Evolutionary conservation across 1,139 yeast genomes (phyloP).

Genomic region (Debaryomyces sp.): DNA sequence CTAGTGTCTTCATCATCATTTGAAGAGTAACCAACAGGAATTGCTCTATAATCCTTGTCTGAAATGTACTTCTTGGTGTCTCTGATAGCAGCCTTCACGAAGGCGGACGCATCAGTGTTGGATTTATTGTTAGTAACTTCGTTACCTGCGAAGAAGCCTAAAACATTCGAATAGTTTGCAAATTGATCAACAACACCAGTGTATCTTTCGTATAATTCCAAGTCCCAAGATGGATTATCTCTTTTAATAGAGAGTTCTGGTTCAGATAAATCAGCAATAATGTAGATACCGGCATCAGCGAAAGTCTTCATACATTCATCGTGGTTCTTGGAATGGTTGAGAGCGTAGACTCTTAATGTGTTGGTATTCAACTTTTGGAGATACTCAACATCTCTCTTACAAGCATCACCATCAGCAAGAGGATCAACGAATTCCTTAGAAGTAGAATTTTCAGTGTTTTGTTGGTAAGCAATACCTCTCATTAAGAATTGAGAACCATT

Average conservation of each 20-base stretch:
- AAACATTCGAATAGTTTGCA: slow-evolving; percentile 75
- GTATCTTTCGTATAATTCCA: slow-evolving; percentile 68
- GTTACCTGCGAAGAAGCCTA: slow-evolving; percentile 94
- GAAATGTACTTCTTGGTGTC: slow-evolving; percentile 84
- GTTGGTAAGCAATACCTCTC: slow-evolving; percentile 78
- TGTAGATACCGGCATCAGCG: slow-evolving; percentile 86
- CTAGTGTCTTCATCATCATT: slow-evolving; percentile 79
- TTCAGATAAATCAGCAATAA: slow-evolving; percentile 83
- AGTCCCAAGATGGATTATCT: slow-evolving; percentile 72
- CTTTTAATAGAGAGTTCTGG: slow-evolving; percentile 79
- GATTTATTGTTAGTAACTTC: slow-evolving; percentile 65
- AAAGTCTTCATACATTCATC: slow-evolving; percentile 86
- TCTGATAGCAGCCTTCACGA: slow-evolving; percentile 87
- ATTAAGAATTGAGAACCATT: slow-evolving; percentile 83
- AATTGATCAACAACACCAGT: slow-evolving; percentile 83
- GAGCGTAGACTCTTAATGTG: slow-evolving; percentile 71
- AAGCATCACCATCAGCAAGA: slow-evolving; percentile 66
- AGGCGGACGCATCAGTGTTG: slow-evolving; percentile 72
- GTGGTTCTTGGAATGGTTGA: slow-evolving; percentile 78
- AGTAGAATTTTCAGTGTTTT: slow-evolving; percentile 47
- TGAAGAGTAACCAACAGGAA: slow-evolving; percentile 93
- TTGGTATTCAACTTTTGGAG: slow-evolving; percentile 80
- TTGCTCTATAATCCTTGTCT: slow-evolving; percentile 59
- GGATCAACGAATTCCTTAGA: slow-evolving; percentile 60
- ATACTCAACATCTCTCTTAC: slow-evolving; percentile 79